A percentile compares a stretch with the other conserved stretches of the same genome.
Conservation (phyloP, 2,329 filamentous ascomycete species). For the Claviceps monticola region DNA sequence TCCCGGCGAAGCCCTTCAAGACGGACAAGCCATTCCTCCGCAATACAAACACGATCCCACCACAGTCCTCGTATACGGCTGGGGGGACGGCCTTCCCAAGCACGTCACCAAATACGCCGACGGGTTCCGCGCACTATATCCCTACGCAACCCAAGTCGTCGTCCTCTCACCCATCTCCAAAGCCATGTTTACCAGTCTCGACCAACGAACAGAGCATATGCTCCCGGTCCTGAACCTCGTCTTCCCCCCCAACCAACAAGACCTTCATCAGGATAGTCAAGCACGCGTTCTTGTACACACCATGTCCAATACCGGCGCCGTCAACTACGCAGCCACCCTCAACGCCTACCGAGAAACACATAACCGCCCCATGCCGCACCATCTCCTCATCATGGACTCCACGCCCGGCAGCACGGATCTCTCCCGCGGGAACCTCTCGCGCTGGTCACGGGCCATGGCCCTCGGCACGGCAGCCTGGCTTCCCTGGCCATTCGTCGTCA, state of each 20-base stretch:
- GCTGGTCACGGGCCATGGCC: conserved; percentile 40
- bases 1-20: conserved; percentile 16
- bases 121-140: conserved; percentile 37
- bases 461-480: conserved; percentile 32
- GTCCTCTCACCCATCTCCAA: conserved; percentile 35
- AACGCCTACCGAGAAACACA: conserved; percentile 29
- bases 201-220: conserved; percentile 30
- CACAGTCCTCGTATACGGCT: conserved; percentile 39
- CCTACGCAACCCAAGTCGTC: conserved; percentile 34
- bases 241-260: conserved; percentile 13
- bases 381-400: conserved; percentile 36
- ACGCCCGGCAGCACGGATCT: conserved; percentile 35
- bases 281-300: conserved; percentile 32
- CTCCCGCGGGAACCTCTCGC: conserved; percentile 26
- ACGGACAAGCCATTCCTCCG: conserved; percentile 4
- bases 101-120: conserved; percentile 42
- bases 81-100: conserved; percentile 41
- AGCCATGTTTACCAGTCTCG: conserved; percentile 29
- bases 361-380: conserved; percentile 29
- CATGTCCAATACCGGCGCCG: conserved; percentile 46
- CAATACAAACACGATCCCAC: conserved; percentile 21
- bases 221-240: conserved; percentile 28
- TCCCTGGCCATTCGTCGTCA: conserved; percentile 35
- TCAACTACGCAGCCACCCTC: conserved; percentile 35
- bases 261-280: conserved; percentile 37